phyloP scores from a whole-genome alignment of 129 eudicot species.

The Centrapalus pauciflorus region DNA sequence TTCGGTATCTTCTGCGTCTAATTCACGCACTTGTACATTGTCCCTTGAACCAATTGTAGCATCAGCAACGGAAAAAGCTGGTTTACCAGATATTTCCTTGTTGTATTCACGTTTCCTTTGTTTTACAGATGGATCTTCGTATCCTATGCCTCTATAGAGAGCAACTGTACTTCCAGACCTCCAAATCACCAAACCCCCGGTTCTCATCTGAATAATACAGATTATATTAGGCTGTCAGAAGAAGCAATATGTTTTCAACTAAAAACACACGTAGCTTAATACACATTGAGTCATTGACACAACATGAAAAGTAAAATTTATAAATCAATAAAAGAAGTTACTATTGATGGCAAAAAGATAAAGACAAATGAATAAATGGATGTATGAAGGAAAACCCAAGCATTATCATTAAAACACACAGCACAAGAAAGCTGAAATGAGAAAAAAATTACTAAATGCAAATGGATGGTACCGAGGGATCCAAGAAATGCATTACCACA shows the following conservation, averaged over 20 bases:
- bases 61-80: conserved; percentile 26
- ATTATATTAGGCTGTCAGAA: conserved; percentile 8
- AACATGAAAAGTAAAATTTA: neutral
- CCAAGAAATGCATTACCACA: too few relatives aligned
- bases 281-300: neutral
- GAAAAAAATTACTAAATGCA: too few relatives aligned
- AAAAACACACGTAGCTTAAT: conserved; percentile 4
- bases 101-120: conserved; percentile 20
- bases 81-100: conserved; percentile 25
- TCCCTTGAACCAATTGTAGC: conserved; percentile 15
- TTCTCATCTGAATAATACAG: conserved; percentile 53
- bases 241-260: neutral
- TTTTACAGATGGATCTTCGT: conserved; percentile 48
- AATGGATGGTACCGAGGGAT: too few relatives aligned
- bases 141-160: conserved; percentile 81
- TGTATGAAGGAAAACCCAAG: too few relatives aligned
- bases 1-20: conserved; percentile 29
- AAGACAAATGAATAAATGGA: too few relatives aligned
- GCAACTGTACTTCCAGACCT: conserved; percentile 87
- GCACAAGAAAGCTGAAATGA: neutral
- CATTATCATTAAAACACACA: neutral
- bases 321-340: neutral
- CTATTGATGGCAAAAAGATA: too few relatives aligned
- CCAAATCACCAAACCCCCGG: conserved; percentile 91
- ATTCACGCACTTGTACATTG: conserved; percentile 27